Evolutionary conservation across 192 early-diverging fungal species (phyloP).

Genomic region (Funneliformis mosseae): DNA sequence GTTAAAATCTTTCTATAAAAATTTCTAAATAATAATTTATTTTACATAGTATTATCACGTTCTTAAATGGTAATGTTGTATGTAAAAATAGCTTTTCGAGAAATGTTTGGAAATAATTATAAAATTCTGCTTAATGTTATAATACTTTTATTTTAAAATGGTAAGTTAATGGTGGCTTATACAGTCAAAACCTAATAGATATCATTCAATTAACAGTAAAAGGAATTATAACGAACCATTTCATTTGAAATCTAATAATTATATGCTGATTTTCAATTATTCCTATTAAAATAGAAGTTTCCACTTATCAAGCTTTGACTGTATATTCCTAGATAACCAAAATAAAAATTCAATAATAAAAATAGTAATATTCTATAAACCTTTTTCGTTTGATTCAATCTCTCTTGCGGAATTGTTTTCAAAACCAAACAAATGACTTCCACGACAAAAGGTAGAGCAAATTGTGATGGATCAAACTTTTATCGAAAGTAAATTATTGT

Average conservation of each 20-base stretch:
- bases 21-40: neutral
- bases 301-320: neutral
- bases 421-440: slow-evolving; percentile 22
- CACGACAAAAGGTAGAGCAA: slow-evolving; percentile 20
- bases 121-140: neutral
- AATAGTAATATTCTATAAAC: neutral
- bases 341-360: neutral
- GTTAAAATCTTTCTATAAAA: neutral
- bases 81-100: too few species aligned
- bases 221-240: too few species aligned
- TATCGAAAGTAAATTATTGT: neutral
- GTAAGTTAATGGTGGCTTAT: too few species aligned
- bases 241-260: too few species aligned
- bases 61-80: too few species aligned
- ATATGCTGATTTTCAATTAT: neutral
- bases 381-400: slow-evolving; percentile 25
- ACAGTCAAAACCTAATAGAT: too few species aligned
- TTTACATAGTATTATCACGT: too few species aligned
- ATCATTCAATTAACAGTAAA: too few species aligned
- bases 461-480: slow-evolving; percentile 22
- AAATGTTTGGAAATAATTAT: neutral
- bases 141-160: too few species aligned
- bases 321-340: neutral
- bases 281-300: neutral
- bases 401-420: slow-evolving; percentile 18